A percentile compares a stretch with the other conserved stretches of the same genome.
phyloP scores from a whole-genome alignment of 2,329 filamentous ascomycete genomes.

The Ascochyta fabae region DNA sequence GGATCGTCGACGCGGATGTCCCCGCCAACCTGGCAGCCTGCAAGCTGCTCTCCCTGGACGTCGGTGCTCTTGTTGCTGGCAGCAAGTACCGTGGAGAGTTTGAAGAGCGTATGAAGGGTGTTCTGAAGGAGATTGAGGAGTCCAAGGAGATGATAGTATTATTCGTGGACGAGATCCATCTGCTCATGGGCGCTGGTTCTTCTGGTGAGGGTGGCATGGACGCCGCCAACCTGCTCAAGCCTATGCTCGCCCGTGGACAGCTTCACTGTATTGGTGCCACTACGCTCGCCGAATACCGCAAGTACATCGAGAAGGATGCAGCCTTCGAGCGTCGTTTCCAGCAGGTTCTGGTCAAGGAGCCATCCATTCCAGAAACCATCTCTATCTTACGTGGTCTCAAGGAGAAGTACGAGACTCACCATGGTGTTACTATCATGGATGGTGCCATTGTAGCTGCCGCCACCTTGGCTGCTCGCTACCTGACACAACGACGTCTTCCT shows the following conservation, averaged over 20 bases:
- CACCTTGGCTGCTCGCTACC: constrained; percentile 90
- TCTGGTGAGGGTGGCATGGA: constrained; percentile 98
- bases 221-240: constrained; percentile 95
- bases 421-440: constrained; percentile 95
- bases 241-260: constrained; percentile 95
- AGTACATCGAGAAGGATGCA: constrained; percentile 98
- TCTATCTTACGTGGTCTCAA: constrained; percentile 98
- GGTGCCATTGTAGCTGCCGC: constrained; percentile 90
- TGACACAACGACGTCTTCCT: constrained; percentile 87
- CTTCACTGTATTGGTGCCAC: constrained; percentile 98
- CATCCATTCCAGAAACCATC: constrained; percentile 84
- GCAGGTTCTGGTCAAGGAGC: constrained; percentile 96
- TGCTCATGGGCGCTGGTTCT: constrained; percentile 95
- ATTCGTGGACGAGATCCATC: constrained; percentile 98
- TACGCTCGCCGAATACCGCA: constrained; percentile 92
- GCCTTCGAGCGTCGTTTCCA: constrained; percentile 99
- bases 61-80: constrained; percentile 91
- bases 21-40: constrained; percentile 94
- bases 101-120: constrained; percentile 98
- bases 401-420: constrained; percentile 97
- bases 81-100: constrained; percentile 99
- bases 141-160: constrained; percentile 97
- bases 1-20: constrained; percentile 96
- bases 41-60: constrained; percentile 92
- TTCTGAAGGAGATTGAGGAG: constrained; percentile 93